Base-by-base conservation (phyloP, 2,329 filamentous ascomycete species). In the Pseudogymnoascus sp. region DNA sequence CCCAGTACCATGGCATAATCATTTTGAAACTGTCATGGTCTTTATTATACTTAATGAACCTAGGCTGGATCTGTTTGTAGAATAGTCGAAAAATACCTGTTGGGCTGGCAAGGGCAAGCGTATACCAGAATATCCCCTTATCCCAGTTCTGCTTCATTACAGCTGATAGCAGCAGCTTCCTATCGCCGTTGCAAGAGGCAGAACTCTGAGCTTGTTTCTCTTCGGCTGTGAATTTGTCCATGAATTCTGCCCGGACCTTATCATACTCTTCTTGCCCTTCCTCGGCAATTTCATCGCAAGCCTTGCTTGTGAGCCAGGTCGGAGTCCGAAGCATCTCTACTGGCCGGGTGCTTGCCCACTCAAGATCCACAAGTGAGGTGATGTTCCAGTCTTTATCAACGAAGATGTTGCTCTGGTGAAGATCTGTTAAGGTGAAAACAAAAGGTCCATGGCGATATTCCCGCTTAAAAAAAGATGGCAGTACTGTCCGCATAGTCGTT, bases 351-450 rank as follows among this genome's bases (percentile, higher is more conserved):
- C 65, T 70, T 21, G 69, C 67, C 69, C 69, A 75, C 63, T 76
- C 72, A 3, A 74, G 67, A 58, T 75, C 73, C 62, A 75, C 68
- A 9, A 75, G 58, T 50, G 59, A 64, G 33, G 65, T 71, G 35
- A 75, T 65, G 50, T 72, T 68, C 71, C 72, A 74, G 39, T 73
- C 59, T 11, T 68, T 58, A 60, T 75, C 72, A 4, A 75, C 72
- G 58, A 75, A 70, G 11, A 75, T 72, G 61, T 78, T 78, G 61
- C 73, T 74, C 54, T 69, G 66, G 47, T 76, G 74, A 17, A 77
- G 63, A 63, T 78, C 75, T 21, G 73, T 76, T 8, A 78, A 68
- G 1, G 59, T 63, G 58, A 69, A 67, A 10, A 72, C 58, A 60
- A 74, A 77, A 1, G 72, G 73, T 1, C 74, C 73, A 15, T 70